These are phyloP conservation scores for Globisporangium mamillatum DNA, from an alignment of 352 stramenopile species.

Conservation along the genomic window DNA sequence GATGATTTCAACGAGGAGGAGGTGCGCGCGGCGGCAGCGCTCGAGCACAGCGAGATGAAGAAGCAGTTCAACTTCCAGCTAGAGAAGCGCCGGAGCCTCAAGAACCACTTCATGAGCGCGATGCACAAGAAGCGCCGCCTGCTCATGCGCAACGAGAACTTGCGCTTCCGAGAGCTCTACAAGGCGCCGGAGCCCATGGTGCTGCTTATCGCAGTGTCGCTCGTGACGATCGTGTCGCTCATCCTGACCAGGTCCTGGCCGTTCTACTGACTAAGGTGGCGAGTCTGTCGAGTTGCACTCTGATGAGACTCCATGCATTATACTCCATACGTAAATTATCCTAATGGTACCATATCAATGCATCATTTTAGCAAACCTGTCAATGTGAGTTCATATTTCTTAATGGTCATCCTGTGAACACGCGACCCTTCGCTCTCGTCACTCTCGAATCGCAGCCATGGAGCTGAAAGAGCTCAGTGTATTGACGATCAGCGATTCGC, in stretches of 20 bases:
- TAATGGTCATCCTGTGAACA: no score
- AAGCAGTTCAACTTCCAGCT: slow-evolving; percentile 49
- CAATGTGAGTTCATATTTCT: no score
- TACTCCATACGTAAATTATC: slow-evolving; percentile 3
- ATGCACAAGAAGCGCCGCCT: slow-evolving; percentile 64
- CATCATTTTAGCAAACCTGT: neutral
- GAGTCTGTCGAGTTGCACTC: neutral
- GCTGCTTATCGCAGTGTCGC: slow-evolving; percentile 42
- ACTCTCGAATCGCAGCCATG: slow-evolving; percentile 14
- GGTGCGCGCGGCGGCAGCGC: slow-evolving; percentile 27
- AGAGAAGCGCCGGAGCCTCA: slow-evolving; percentile 31
- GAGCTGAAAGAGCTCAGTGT: slow-evolving; percentile 41
- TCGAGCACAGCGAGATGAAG: slow-evolving; percentile 45
- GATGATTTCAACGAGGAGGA: slow-evolving; percentile 31
- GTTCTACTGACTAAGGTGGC: slow-evolving; percentile 44
- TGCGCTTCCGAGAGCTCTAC: slow-evolving; percentile 78
- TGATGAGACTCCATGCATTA: neutral
- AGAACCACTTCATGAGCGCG: slow-evolving; percentile 36
- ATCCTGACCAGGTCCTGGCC: slow-evolving; percentile 77
- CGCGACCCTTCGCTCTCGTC: slow-evolving; percentile 9
- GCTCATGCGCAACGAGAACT: slow-evolving; percentile 64
- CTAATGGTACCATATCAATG: neutral
- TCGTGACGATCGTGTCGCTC: slow-evolving; percentile 64
- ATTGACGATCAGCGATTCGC: slow-evolving; percentile 18
- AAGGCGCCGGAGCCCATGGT: slow-evolving; percentile 62